These are phyloP conservation scores for Prunella vulgaris DNA, from an alignment of 257 asterid species.

Conservation along the genomic window DNA sequence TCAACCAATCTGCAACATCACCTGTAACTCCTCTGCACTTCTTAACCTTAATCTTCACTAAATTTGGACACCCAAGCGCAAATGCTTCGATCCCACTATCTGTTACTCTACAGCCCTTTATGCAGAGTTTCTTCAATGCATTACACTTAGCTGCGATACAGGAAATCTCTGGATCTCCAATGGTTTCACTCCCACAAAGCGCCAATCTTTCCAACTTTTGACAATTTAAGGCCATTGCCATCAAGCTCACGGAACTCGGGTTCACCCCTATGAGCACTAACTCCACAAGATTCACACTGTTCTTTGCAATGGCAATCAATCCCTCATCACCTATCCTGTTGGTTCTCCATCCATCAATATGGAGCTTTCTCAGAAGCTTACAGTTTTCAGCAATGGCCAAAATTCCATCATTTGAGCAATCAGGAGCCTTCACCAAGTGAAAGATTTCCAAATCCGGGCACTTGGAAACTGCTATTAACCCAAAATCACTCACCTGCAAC, in stretches of 20 bases:
- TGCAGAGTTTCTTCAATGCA: slow-evolving; percentile 78
- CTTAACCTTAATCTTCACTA: slow-evolving; percentile 82
- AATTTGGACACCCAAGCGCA: slow-evolving; percentile 78
- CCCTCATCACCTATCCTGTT: slow-evolving; percentile 81
- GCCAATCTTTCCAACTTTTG: slow-evolving; percentile 80
- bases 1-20: slow-evolving; percentile 58
- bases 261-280: slow-evolving; percentile 82
- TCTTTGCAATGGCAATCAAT: slow-evolving; percentile 61
- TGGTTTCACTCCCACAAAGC: slow-evolving; percentile 90
- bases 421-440: slow-evolving; percentile 72
- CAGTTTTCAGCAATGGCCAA: slow-evolving; percentile 64
- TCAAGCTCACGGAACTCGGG: slow-evolving; percentile 55
- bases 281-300: slow-evolving; percentile 60
- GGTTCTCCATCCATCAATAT: slow-evolving; percentile 88
- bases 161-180: slow-evolving; percentile 74
- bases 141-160: slow-evolving; percentile 59
- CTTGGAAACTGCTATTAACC: slow-evolving; percentile 55
- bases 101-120: slow-evolving; percentile 71
- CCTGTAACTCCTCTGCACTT: slow-evolving; percentile 71
- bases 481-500: slow-evolving; percentile 70
- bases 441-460: slow-evolving; percentile 60
- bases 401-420: slow-evolving; percentile 68
- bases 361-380: slow-evolving; percentile 77
- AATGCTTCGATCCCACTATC: slow-evolving; percentile 76
- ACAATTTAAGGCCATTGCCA: slow-evolving; percentile 62